phyloP scores from a whole-genome alignment of 805 yeast genomes.

The Isabelozyma gotoi region DNA sequence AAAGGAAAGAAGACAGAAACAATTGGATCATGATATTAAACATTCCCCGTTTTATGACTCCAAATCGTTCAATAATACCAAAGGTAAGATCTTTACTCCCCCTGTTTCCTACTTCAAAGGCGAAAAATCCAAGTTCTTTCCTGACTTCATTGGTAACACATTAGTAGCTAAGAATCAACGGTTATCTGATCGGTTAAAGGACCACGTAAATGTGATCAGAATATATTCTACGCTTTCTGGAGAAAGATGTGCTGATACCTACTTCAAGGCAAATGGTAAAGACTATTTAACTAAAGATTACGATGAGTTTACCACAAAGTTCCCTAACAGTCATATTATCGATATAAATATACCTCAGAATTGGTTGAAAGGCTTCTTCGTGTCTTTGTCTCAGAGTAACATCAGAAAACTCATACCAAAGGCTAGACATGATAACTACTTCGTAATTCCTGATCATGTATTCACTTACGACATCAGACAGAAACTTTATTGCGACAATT shows the following conservation, averaged over 20 bases:
- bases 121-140: slow-evolving; percentile 77
- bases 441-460: slow-evolving; percentile 61
- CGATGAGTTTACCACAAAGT: slow-evolving; percentile 34
- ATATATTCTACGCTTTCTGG: slow-evolving; percentile 71
- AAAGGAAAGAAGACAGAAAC: slow-evolving; percentile 35
- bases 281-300: slow-evolving; percentile 40
- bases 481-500: slow-evolving; percentile 64
- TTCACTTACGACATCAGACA: slow-evolving; percentile 59
- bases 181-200: slow-evolving; percentile 39
- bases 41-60: slow-evolving; percentile 46
- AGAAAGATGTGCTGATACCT: slow-evolving; percentile 60
- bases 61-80: slow-evolving; percentile 59
- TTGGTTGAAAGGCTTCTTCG: slow-evolving; percentile 63
- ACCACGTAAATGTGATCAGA: slow-evolving; percentile 62
- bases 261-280: slow-evolving; percentile 48
- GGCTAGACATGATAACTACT: slow-evolving; percentile 55
- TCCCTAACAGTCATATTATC: slow-evolving; percentile 64
- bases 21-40: slow-evolving; percentile 40
- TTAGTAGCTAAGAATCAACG: slow-evolving; percentile 38
- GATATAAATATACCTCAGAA: slow-evolving; percentile 78
- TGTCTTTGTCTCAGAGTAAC: slow-evolving; percentile 46
- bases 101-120: slow-evolving; percentile 77
- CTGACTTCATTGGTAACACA: slow-evolving; percentile 66
- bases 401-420: slow-evolving; percentile 46
- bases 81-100: slow-evolving; percentile 81